Conservation (phyloP, 2,329 filamentous ascomycete genomes). For the Fusarium pseudocircinatum region DNA sequence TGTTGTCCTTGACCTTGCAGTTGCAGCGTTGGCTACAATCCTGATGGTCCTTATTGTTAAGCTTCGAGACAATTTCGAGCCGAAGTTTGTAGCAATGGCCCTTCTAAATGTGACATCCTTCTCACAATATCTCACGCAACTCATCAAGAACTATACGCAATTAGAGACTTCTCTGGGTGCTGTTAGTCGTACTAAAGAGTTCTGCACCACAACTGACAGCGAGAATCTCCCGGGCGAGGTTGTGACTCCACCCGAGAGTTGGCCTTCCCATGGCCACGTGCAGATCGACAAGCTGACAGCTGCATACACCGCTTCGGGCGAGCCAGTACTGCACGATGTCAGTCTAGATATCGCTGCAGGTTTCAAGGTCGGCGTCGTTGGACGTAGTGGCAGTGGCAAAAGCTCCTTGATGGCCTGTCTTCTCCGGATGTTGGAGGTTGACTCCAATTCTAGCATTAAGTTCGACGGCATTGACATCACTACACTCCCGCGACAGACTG, state of each 20-base stretch:
- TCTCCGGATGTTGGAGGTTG: constrained; percentile 58
- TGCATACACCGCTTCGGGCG: constrained; percentile 39
- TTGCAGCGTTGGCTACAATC: constrained; percentile 57
- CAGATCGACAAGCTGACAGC: constrained; percentile 44
- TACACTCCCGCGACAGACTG: constrained; percentile 29
- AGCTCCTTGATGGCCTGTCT: constrained; percentile 54
- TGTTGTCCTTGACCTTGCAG: constrained; percentile 57
- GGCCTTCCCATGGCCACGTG: constrained; percentile 29
- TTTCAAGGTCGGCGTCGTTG: constrained; percentile 54
- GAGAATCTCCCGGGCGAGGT: neutral
- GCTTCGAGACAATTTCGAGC: constrained; percentile 35
- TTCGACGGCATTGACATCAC: constrained; percentile 56
- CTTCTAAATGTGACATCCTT: constrained; percentile 45
- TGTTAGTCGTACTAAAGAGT: constrained; percentile 14
- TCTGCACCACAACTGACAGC: constrained; percentile 7
- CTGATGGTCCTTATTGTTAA: constrained; percentile 56
- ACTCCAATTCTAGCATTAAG: constrained; percentile 50
- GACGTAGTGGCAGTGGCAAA: constrained; percentile 53
- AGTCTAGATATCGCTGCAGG: constrained; percentile 46
- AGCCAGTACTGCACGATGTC: constrained; percentile 44
- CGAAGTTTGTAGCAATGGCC: constrained; percentile 39
- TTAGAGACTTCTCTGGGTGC: constrained; percentile 36
- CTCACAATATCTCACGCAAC: constrained; percentile 43
- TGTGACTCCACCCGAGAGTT: neutral
- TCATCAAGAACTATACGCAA: constrained; percentile 48